These are phyloP conservation scores for Iris macrosiphon DNA, from an alignment of 106 monocot species.

Conservation along the genomic window DNA sequence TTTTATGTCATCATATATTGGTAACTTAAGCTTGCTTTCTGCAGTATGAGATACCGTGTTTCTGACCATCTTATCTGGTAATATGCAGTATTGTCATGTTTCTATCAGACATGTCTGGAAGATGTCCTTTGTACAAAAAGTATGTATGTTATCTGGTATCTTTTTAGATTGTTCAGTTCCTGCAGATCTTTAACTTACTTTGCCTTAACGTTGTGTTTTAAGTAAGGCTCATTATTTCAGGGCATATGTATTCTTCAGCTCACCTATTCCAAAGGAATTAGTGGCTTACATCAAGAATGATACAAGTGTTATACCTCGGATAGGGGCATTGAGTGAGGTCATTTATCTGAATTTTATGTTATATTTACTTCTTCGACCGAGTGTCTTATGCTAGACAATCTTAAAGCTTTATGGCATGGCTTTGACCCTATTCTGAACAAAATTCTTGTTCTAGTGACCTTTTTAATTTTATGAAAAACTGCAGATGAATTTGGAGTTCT, in stretches of 20 bases:
- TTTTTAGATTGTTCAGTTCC: not conserved
- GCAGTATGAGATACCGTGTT: too few species aligned
- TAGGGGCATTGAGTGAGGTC: conserved; percentile 79
- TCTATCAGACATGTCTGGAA: conserved; percentile 97
- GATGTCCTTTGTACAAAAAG: conserved; percentile 91
- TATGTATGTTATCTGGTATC: conserved; percentile 23
- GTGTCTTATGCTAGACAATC: too few species aligned
- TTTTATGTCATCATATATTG: too few species aligned
- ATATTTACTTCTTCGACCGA: not conserved
- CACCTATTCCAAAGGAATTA: conserved; percentile 61
- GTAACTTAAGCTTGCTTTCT: too few species aligned
- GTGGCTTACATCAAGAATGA: conserved; percentile 69
- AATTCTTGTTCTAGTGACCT: not conserved
- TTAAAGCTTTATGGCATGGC: too few species aligned
- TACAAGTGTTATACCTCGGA: conserved; percentile 62
- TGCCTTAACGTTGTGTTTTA: not conserved
- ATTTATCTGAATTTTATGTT: conserved; percentile 4
- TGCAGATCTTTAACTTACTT: not conserved
- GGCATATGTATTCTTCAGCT: conserved; percentile 72
- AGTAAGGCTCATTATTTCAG: conserved; percentile 19
- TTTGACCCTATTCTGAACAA: not conserved
- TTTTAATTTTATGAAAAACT: conserved; percentile 23
- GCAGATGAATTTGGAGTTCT: conserved; percentile 89
- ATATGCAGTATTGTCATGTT: conserved; percentile 85
- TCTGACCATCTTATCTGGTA: too few species aligned